Percentiles rank a stretch among this genome's conserved stretches.
phyloP scores from a whole-genome alignment of 163 green algal genomes.

The Volvox carteri region DNA sequence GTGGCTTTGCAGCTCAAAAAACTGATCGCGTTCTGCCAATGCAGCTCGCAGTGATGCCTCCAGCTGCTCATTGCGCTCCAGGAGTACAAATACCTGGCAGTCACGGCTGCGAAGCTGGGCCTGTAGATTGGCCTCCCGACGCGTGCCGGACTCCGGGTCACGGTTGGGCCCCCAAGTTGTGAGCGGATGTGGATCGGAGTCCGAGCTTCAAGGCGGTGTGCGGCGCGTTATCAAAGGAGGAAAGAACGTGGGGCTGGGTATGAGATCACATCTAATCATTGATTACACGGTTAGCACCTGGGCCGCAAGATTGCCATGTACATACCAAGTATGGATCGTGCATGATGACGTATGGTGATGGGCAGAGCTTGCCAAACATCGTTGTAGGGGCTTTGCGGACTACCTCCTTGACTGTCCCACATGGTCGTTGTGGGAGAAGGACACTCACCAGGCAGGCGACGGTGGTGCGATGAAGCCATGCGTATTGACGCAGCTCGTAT shows the following conservation, averaged over 20 bases:
- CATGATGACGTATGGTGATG: no score
- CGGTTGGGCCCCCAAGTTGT: neutral
- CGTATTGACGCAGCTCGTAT: neutral
- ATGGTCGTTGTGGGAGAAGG: no score
- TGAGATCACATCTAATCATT: no score
- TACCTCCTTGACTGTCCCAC: no score
- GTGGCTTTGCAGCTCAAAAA: conserved; percentile 21
- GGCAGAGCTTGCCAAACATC: no score
- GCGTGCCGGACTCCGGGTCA: neutral
- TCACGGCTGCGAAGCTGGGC: conserved; percentile 15
- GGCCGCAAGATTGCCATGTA: no score
- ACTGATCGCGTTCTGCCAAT: neutral
- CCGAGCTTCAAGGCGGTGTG: neutral
- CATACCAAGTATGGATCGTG: no score
- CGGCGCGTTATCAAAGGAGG: no score
- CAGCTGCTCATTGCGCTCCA: conserved; percentile 25
- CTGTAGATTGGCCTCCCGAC: conserved; percentile 10
- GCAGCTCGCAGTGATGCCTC: neutral
- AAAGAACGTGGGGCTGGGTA: no score
- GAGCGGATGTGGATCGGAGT: neutral
- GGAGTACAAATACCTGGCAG: neutral
- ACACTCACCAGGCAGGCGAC: neutral
- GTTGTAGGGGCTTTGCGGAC: no score
- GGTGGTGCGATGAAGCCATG: conserved; percentile 15
- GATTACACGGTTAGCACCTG: no score